Base-by-base conservation (phyloP, 129 eudicot genomes). In the Escallonia rubra region DNA sequence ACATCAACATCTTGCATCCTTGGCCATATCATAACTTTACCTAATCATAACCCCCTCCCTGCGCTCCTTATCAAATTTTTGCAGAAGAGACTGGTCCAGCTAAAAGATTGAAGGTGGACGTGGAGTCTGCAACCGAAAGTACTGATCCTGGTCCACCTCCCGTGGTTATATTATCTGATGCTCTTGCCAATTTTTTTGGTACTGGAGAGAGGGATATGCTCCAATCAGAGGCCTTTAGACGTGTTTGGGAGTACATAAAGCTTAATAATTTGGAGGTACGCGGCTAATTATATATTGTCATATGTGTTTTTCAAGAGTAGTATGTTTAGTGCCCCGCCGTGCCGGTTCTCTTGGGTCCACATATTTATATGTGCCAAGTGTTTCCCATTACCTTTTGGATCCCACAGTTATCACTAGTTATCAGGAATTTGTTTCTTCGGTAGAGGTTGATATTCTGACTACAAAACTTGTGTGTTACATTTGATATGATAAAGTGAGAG, bases 161-260 rank as follows among this genome's bases (percentile, higher is more conserved):
- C 64, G 72, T 81, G 50, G 96, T 85, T 68, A 11, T 78, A 42
- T 85, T 91, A 47, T 91, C 97, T 69, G 96, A 87, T 61, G 90
- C 86, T 39, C 93, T 91, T 71, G 87, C 93, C 9, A 83, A 76
- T 47, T 87, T 90, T 61, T 78, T 91, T 73, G 96, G 90, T 73
- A 83, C 80, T 61, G 87, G 58, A 54, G 93, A 87, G 75, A 82
- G 82, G 76, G 96, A 91, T 65, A 88, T 91, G 95, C 76, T 78
- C 1, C 80, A 87, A 60, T 79, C 97, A 0, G 97, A 87, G 64
- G 96, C 85, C 6, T 78, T 82, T 52, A 71, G 84, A 52, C 90
- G 85, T 73, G 74, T 91, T 69, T 88, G 91, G 91, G 97, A 87
- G 72, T 91, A 91, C 80, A 87, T 91, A 61, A 91, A 87, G 76